Conservation (phyloP, 1,284 basidiomycete species). For the Trichosporon faecale region DNA sequence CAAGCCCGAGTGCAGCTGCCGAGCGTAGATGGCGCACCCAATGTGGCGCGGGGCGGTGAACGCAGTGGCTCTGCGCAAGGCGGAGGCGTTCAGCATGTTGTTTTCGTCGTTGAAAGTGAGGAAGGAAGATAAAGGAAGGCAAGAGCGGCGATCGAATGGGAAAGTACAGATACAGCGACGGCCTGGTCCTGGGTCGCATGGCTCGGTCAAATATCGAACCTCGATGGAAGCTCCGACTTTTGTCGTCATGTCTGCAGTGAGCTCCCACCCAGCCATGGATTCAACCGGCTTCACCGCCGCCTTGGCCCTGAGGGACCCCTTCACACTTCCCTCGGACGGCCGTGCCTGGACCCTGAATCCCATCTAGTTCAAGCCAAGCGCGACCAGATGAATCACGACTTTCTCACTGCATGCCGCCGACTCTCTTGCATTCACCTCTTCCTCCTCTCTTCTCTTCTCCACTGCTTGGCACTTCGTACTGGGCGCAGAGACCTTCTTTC, state of each 20-base stretch:
- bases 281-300: not conserved
- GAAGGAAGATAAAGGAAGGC: not conserved
- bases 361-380: not conserved
- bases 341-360: not conserved
- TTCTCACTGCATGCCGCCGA: not conserved
- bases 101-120: not conserved
- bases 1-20: slow-evolving; percentile 4
- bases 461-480: not conserved
- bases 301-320: not conserved
- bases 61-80: not conserved
- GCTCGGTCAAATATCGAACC: slow-evolving; percentile 2
- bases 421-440: not conserved
- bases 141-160: not conserved
- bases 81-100: not conserved
- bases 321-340: not conserved
- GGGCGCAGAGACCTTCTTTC: not conserved
- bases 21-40: not conserved
- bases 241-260: not conserved
- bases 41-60: not conserved
- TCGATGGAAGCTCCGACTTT: slow-evolving; percentile 5
- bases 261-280: not conserved
- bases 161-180: not conserved
- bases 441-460: not conserved
- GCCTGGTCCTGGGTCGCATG: not conserved
- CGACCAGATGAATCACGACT: not conserved